A percentile compares a stretch with the other conserved stretches of the same genome.
Conservation (phyloP, 176 grass and related monocot species). For the Neostapfia colusana region DNA sequence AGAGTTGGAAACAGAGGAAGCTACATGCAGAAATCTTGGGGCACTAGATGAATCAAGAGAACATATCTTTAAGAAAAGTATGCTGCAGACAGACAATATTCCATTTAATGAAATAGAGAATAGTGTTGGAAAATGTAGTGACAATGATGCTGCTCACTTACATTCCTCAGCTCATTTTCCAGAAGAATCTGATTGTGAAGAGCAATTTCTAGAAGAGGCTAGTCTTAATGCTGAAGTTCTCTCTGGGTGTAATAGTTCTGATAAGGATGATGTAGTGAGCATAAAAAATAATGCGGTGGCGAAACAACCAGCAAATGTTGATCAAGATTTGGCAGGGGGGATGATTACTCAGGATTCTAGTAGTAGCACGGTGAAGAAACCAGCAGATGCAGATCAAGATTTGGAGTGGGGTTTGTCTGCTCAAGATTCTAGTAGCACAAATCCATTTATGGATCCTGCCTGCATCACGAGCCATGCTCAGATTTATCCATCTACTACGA, state of each 20-base stretch:
- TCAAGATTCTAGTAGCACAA: constrained; percentile 52
- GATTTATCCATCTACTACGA: constrained; percentile 27
- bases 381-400: constrained; percentile 34
- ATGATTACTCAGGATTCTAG: constrained; percentile 41
- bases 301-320: constrained; percentile 27
- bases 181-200: constrained; percentile 38
- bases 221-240: constrained; percentile 33
- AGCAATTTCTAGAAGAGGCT: constrained; percentile 35
- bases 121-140: constrained; percentile 26
- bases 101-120: constrained; percentile 28
- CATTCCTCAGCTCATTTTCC: constrained; percentile 21
- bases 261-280: constrained; percentile 31
- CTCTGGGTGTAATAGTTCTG: constrained; percentile 24
- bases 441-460: constrained; percentile 47
- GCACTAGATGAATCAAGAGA: constrained; percentile 41
- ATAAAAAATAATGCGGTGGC: constrained; percentile 16
- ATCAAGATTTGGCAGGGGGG: constrained; percentile 33
- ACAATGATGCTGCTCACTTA: constrained; percentile 25
- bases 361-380: constrained; percentile 17
- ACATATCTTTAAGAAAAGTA: constrained; percentile 31
- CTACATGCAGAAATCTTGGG: constrained; percentile 38
- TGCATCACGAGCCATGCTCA: constrained; percentile 25
- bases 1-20: constrained; percentile 34
- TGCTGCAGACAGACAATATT: constrained; percentile 25
- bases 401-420: constrained; percentile 7